Evolutionary conservation across 768 basidiomycete genomes (phyloP), one percentile per base, ranked within the genome.

Genomic region (Lactarius sp.): DNA sequence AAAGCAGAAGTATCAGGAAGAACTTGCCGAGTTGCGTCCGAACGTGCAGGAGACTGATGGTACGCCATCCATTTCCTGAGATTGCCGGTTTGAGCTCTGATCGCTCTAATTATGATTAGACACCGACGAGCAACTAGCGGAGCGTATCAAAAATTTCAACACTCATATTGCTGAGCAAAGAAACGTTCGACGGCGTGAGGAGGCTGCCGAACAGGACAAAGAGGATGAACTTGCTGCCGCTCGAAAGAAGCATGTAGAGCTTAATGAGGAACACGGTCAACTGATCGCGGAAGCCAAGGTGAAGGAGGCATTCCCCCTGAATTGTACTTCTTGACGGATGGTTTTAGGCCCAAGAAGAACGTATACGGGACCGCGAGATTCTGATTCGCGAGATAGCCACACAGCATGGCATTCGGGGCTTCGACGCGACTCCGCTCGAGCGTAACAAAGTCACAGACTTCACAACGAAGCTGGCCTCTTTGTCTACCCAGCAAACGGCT

Each of bases 271-370:
- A 44, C 85, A 87, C 39, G 95, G 92, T 20, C 79, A 83, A 18
- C 77, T 94, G 14, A 77, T 78, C 27, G 90, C 87, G 0, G 86
- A 94, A 71, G 85, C 86, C 47, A 85, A 90, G 76, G 93, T 87
- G 64, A 39, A n/a, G 33, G 33, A 31, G 13, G 56, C 12, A 56
- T n/a, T 62, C 61, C 16, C 1, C 42, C 13, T 61, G 34, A 18
- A 56, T 14, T 60, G 7, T 34, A 57, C 7, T 7, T 39, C 14
- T 46, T 2, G 6, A 52, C 39, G 51, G 14, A 41, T 12, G 6
- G 2, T 47, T 31, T 16, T 63, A 96, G 93, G 83, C 84, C 14
- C 90, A 96, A 74, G 83, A 86, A 58, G 77, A 82, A 52, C 85
- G 88, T 31, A 74, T 94, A 44, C 69, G 72, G 2, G 85, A 86